These are phyloP conservation scores for Pseudocercospora fijiensis DNA, from an alignment of 2,329 filamentous ascomycete genomes.

Conservation along the genomic window DNA sequence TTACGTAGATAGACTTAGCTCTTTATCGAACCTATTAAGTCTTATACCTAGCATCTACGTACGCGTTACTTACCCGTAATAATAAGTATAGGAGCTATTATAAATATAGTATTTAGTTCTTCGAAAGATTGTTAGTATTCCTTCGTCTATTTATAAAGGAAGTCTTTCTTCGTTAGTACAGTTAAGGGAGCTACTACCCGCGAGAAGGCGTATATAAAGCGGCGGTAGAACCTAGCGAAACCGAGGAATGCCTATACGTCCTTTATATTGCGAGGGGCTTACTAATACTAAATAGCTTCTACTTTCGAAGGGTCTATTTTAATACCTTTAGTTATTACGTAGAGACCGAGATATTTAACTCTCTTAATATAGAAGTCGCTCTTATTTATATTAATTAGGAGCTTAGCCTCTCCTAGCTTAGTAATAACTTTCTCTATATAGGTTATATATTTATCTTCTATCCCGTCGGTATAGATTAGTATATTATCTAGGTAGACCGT, in stretches of 20 bases:
- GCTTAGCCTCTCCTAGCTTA: conserved; percentile 1
- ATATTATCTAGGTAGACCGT: conserved; percentile 31
- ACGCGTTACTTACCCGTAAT: too few species aligned
- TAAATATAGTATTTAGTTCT: neutral
- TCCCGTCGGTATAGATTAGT: conserved; percentile 25
- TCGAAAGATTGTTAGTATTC: neutral
- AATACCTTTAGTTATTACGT: neutral
- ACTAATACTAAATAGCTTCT: neutral
- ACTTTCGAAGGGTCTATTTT: neutral
- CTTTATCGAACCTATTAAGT: too few species aligned
- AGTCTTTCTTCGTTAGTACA: neutral
- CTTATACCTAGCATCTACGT: too few species aligned
- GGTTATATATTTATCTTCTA: neutral
- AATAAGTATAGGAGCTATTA: neutral
- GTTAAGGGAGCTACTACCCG: neutral
- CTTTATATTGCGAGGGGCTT: neutral
- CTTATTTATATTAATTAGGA: conserved; percentile 27
- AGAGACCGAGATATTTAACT: conserved; percentile 28
- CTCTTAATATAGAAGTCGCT: conserved; percentile 34
- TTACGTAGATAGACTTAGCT: too few species aligned
- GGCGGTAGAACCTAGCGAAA: neutral
- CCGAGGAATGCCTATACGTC: conserved; percentile 1
- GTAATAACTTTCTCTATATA: conserved; percentile 11
- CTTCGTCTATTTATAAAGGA: neutral
- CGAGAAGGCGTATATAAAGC: conserved; percentile 4